phyloP scores from a whole-genome alignment of 768 basidiomycete species.

The Termitomyces sp. region DNA sequence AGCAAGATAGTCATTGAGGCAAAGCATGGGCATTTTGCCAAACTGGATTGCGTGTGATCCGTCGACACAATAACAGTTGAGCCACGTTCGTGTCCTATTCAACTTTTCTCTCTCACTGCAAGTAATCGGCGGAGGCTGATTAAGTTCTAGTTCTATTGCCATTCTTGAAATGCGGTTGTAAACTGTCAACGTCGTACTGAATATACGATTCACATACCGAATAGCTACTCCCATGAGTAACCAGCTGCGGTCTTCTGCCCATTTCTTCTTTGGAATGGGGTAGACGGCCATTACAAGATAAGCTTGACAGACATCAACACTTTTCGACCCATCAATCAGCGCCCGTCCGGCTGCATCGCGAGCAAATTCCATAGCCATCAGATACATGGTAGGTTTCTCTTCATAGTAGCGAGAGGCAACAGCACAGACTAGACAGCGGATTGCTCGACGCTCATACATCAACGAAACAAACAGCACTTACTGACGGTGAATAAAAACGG shows the following conservation, averaged over 20 bases:
- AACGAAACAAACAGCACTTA: conserved; percentile 25
- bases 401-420: conserved; percentile 64
- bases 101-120: conserved; percentile 60
- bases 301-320: conserved; percentile 77
- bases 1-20: conserved; percentile 56
- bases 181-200: background rate
- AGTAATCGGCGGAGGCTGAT: conserved; percentile 43
- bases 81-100: conserved; percentile 71
- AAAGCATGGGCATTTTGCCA: conserved; percentile 66
- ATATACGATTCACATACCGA: conserved; percentile 29
- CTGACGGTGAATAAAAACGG: conserved; percentile 61
- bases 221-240: conserved; percentile 69
- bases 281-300: conserved; percentile 66
- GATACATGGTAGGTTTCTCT: conserved; percentile 49
- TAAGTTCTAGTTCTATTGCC: conserved; percentile 66
- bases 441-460: background rate
- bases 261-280: conserved; percentile 55
- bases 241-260: conserved; percentile 72
- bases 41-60: conserved; percentile 71
- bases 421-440: conserved; percentile 49
- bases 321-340: conserved; percentile 55
- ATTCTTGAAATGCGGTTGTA: conserved; percentile 34
- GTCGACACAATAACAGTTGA: conserved; percentile 73
- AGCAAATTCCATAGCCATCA: conserved; percentile 56
- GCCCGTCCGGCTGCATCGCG: conserved; percentile 55